These are phyloP conservation scores for Flaveria ramosissima DNA, from an alignment of 129 eudicot species.

Conservation along the genomic window DNA sequence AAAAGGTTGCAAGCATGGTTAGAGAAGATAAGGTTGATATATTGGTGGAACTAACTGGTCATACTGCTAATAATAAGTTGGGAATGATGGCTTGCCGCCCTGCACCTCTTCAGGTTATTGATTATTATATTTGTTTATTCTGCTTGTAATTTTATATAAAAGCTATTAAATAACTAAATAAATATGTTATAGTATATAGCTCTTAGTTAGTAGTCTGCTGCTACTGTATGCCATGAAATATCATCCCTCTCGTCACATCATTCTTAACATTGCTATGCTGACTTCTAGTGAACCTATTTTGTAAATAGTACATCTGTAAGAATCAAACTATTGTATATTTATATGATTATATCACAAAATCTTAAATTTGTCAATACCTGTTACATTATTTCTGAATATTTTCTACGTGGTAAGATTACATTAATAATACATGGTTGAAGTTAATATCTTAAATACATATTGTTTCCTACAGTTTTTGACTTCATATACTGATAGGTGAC, in stretches of 20 bases:
- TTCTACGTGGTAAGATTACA: not conserved
- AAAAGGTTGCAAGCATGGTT: conserved; percentile 85
- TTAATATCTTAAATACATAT: not conserved
- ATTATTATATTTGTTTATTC: not conserved
- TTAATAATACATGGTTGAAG: not conserved
- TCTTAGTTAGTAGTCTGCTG: not conserved
- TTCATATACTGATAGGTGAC: conserved; percentile 65
- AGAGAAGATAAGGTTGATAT: conserved; percentile 95
- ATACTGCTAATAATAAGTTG: conserved; percentile 93
- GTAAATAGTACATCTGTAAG: not conserved
- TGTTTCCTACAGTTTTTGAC: conserved; percentile 31
- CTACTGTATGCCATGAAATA: not conserved
- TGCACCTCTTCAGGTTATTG: conserved; percentile 82
- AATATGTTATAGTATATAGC: not conserved
- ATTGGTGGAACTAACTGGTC: conserved; percentile 97
- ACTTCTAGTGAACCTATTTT: conserved; percentile 4
- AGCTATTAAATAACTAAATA: not conserved
- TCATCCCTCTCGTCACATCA: not conserved
- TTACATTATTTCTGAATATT: not conserved
- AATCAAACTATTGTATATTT: not conserved
- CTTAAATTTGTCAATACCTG: not conserved
- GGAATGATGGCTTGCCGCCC: conserved; percentile 99
- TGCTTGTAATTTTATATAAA: not conserved
- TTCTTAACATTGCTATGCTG: not conserved
- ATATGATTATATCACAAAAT: not conserved